A percentile compares a stretch with the other conserved stretches of the same genome.
These are phyloP conservation scores for Alternaria metachromatica DNA, from an alignment of 2,329 filamentous ascomycete genomes.

Conservation along the genomic window DNA sequence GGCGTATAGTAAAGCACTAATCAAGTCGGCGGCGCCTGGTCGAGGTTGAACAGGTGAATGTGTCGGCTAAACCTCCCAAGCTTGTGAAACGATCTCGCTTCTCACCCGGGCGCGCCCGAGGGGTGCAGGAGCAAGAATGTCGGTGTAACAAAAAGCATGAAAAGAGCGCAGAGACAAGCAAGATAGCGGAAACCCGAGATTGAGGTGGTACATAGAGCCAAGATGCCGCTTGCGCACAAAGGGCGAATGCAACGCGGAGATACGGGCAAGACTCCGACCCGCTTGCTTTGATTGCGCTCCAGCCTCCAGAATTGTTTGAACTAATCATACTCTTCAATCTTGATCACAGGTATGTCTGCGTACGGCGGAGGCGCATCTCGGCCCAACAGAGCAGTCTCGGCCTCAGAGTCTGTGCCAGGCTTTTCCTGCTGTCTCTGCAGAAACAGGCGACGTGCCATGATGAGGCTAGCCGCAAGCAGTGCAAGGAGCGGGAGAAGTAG, in stretches of 20 bases:
- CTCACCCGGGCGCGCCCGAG: constrained; percentile 5
- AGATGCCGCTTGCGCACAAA: neutral
- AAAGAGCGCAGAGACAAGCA: neutral
- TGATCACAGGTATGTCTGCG: constrained; percentile 25
- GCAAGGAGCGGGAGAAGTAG: constrained; percentile 23
- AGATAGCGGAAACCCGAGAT: constrained; percentile 1
- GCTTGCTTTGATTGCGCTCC: constrained; percentile 16
- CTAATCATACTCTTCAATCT: constrained; percentile 31
- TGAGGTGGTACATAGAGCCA: constrained; percentile 11
- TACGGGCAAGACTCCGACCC: constrained; percentile 10
- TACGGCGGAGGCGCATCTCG: constrained; percentile 25
- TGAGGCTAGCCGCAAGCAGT: constrained; percentile 14
- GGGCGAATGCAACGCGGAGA: constrained; percentile 9
- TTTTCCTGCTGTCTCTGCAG: constrained; percentile 16
- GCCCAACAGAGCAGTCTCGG: constrained; percentile 28
- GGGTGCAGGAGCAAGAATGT: constrained; percentile 1
- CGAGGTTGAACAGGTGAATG: neutral
- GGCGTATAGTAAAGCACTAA: neutral
- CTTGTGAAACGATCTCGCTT: constrained; percentile 1
- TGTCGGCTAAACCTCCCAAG: constrained; percentile 12
- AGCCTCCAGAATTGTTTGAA: constrained; percentile 8
- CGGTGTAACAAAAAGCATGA: constrained; percentile 2
- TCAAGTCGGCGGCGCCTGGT: neutral
- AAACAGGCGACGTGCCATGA: constrained; percentile 21
- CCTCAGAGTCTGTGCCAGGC: constrained; percentile 15